These are phyloP conservation scores for Eucalyptus melliodora DNA, from an alignment of 345 rosid genomes.

Conservation along the genomic window DNA sequence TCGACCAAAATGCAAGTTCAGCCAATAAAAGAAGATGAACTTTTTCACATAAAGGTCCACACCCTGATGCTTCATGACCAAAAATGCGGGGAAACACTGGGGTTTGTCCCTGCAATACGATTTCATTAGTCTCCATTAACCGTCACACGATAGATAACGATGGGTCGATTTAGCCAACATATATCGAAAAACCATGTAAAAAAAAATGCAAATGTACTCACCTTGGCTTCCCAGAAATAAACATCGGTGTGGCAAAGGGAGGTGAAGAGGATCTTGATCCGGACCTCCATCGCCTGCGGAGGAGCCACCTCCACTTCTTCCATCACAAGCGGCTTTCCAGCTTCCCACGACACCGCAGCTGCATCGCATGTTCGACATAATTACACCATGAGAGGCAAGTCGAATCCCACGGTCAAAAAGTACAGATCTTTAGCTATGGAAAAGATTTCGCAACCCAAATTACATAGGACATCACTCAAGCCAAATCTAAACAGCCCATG, in stretches of 20 bases:
- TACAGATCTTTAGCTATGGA: neutral
- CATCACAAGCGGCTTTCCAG: constrained; percentile 41
- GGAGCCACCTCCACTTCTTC: constrained; percentile 49
- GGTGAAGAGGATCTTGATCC: constrained; percentile 26
- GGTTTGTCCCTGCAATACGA: constrained; percentile 14
- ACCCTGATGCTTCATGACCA: constrained; percentile 37
- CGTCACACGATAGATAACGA: neutral
- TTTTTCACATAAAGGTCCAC: neutral
- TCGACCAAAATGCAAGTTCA: neutral
- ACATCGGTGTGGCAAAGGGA: constrained; percentile 38
- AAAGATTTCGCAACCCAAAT: neutral
- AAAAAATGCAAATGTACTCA: neutral
- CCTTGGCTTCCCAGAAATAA: constrained; percentile 50
- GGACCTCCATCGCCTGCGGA: constrained; percentile 33
- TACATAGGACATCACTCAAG: neutral
- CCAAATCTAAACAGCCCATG: neutral
- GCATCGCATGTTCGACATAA: neutral
- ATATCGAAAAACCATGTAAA: neutral
- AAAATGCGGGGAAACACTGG: constrained; percentile 24
- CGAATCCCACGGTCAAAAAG: neutral
- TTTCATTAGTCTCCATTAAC: neutral
- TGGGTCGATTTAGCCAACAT: neutral
- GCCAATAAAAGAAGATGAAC: neutral
- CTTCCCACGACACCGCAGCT: constrained; percentile 55
- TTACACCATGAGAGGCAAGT: neutral